Evolutionary conservation across 495 filamentous ascomycete species (phyloP).

Genomic region (Hapsidospora chrysogenum): DNA sequence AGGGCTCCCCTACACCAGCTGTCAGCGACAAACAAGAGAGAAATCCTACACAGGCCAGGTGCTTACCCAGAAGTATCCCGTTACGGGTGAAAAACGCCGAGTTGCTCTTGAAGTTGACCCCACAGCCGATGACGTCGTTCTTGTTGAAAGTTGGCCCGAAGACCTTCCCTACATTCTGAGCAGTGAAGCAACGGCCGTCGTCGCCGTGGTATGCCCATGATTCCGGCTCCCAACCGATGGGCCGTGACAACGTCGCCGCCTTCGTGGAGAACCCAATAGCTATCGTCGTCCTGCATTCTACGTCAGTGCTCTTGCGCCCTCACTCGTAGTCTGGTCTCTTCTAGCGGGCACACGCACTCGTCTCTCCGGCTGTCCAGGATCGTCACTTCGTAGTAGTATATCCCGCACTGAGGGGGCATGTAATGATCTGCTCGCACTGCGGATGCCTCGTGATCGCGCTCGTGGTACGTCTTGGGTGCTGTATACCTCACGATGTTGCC

Average conservation of each 20-base stretch:
- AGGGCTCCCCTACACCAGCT: slow-evolving; percentile 49
- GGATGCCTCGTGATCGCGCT: slow-evolving; percentile 64
- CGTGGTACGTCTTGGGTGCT: slow-evolving; percentile 17
- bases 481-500: slow-evolving; percentile 56
- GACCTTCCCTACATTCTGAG: slow-evolving; percentile 52
- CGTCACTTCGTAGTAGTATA: slow-evolving; percentile 95
- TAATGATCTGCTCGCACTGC: slow-evolving; percentile 71
- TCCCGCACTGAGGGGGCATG: slow-evolving; percentile 82
- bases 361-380: slow-evolving; percentile 73
- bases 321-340: not conserved
- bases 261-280: slow-evolving; percentile 73
- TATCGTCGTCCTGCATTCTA: slow-evolving; percentile 43
- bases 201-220: slow-evolving; percentile 98
- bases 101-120: slow-evolving; percentile 81
- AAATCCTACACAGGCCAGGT: not conserved
- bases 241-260: slow-evolving; percentile 57
- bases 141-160: slow-evolving; percentile 55
- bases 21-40: slow-evolving; percentile 5
- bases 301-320: slow-evolving; percentile 1
- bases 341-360: slow-evolving; percentile 41
- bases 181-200: slow-evolving; percentile 75
- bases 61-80: not conserved
- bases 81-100: slow-evolving; percentile 93
- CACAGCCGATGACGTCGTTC: slow-evolving; percentile 81
- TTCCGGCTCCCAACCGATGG: slow-evolving; percentile 89